Evolutionary conservation across 352 stramenopile genomes (phyloP).

Genomic region (Phytophthora aleatoria): DNA sequence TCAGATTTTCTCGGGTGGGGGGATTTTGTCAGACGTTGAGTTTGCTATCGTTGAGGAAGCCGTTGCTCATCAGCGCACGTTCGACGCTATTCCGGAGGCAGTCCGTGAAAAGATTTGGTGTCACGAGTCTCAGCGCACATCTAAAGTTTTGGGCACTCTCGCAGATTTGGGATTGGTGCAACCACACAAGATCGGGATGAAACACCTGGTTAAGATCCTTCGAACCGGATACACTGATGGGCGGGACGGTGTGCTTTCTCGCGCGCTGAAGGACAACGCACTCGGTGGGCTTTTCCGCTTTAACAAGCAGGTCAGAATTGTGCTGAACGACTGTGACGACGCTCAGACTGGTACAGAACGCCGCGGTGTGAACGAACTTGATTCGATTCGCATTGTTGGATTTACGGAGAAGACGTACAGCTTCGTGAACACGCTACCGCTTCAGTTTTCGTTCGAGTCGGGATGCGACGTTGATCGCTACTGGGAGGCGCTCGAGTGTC

Average conservation of each 20-base stretch:
- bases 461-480: constrained; percentile 59
- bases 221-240: constrained; percentile 70
- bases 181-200: constrained; percentile 87
- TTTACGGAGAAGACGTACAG: constrained; percentile 76
- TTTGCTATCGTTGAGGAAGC: constrained; percentile 60
- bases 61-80: constrained; percentile 47
- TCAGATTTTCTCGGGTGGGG: constrained; percentile 73
- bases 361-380: constrained; percentile 34
- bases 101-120: constrained; percentile 72
- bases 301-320: constrained; percentile 51
- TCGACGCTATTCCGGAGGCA: constrained; percentile 46
- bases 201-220: constrained; percentile 75
- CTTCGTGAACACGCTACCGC: constrained; percentile 59
- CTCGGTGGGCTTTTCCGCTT: constrained; percentile 73
- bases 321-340: constrained; percentile 46
- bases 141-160: constrained; percentile 76
- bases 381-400: constrained; percentile 55
- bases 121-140: constrained; percentile 70
- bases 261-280: constrained; percentile 76
- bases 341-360: constrained; percentile 8
- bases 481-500: constrained; percentile 81
- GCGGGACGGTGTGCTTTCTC: constrained; percentile 62
- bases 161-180: constrained; percentile 68
- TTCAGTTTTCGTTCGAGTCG: constrained; percentile 56
- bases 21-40: constrained; percentile 57